Base-by-base conservation (phyloP, 1,284 basidiomycete species). In the Cerrena zonata region DNA sequence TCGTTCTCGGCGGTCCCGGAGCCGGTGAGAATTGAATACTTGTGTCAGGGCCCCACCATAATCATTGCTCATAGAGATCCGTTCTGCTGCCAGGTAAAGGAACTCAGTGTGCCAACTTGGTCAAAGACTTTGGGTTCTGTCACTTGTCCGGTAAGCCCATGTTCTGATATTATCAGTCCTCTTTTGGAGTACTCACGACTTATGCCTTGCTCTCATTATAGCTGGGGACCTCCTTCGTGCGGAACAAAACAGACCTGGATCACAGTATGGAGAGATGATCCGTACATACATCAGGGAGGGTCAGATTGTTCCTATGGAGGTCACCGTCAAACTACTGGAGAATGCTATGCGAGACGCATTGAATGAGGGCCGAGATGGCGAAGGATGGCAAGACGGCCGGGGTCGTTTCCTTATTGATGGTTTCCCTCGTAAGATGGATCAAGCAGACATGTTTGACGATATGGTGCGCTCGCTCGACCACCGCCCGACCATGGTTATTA, bases 341-440 rank as follows among this genome's bases (percentile, higher is more conserved):
- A 95, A 92, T 65, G 94, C 95, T 13, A 99, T 99, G 87, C 64
- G 70, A 34, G 79, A 73, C 41, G 82, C 82, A 10, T 68, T 95
- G 41, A 61, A 69, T 15, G 69, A 76, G 60, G 61, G 61, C 10
- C 66, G 66, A 49, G 47, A 67, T 2, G 72, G 70, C 5, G 69
- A 74, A 12, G 84, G 80, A 23, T 95, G 93, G 93, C 66, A 69
- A 23, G 73, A 80, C 46, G 91, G 87, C 38, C 76, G 75, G 53
- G 91, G 90, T 37, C 82, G 92, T 45, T 99, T 99, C 77, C 78
- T 99, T 56, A 87, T 99, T 58, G 96, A 99, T 60, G 96, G 96
- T 2, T 99, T 99, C 74, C 96, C 96, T 42, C 80, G 96, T 54
- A 92, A 97, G 77, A 94, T 99, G 92, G 96, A 99, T 69, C 96